Conservation (phyloP, 192 early-diverging fungal genomes). For the Coemansia reversa region DNA sequence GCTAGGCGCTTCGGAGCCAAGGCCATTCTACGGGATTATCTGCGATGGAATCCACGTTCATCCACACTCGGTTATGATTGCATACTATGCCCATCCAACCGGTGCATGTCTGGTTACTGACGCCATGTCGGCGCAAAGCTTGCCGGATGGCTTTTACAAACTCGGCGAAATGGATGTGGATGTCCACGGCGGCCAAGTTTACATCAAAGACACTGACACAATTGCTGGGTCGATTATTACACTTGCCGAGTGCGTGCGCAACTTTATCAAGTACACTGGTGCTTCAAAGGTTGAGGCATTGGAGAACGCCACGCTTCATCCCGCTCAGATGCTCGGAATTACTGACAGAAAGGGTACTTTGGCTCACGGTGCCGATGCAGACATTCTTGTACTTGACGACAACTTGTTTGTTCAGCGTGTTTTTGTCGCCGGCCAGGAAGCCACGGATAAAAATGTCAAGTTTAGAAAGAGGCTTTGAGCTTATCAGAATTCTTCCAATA, state of each 20-base stretch:
- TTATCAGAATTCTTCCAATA: background rate
- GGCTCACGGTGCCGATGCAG: conserved; percentile 71
- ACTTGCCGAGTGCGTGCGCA: conserved; percentile 72
- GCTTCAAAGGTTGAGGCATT: conserved; percentile 76
- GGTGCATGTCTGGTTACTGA: conserved; percentile 81
- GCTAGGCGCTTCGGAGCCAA: conserved; percentile 58
- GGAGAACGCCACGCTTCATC: conserved; percentile 76
- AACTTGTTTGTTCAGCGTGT: conserved; percentile 64
- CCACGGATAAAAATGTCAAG: conserved; percentile 30
- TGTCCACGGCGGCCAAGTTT: conserved; percentile 62
- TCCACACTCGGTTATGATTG: conserved; percentile 78
- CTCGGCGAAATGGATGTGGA: conserved; percentile 69
- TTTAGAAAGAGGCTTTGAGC: conserved; percentile 31
- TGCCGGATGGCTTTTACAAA: conserved; percentile 68
- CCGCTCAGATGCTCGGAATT: conserved; percentile 74
- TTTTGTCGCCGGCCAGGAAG: conserved; percentile 69
- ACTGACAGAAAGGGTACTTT: conserved; percentile 70
- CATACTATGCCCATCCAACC: conserved; percentile 74
- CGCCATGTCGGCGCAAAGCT: conserved; percentile 73
- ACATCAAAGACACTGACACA: conserved; percentile 73
- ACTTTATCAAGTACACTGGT: conserved; percentile 75
- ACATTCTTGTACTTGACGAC: conserved; percentile 68
- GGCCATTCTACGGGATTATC: conserved; percentile 83
- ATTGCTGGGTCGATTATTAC: conserved; percentile 71
- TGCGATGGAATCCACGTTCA: conserved; percentile 83